Conservation (phyloP, 2,329 filamentous ascomycete species). For the Claviceps africana region DNA sequence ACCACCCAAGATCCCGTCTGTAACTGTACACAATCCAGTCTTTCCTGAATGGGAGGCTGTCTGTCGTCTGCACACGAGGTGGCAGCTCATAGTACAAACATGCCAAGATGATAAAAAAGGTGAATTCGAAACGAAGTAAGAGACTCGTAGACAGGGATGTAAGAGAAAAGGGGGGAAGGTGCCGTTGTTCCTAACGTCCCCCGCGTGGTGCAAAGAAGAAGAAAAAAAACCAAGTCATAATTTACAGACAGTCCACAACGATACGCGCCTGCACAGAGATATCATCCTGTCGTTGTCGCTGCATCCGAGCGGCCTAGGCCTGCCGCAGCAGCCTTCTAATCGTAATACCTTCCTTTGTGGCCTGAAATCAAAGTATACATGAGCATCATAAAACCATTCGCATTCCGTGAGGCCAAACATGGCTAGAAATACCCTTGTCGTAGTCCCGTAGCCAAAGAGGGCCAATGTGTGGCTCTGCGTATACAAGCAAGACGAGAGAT, state of each 20-base stretch:
- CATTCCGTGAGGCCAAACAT: not conserved
- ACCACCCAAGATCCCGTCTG: not conserved
- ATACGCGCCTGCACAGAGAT: not conserved
- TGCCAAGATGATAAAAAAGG: not conserved
- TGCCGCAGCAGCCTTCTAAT: not conserved
- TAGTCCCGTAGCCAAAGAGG: not conserved
- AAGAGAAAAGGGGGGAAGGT: not conserved
- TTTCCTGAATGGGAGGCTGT: not conserved
- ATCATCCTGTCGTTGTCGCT: not conserved
- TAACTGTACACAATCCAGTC: not conserved
- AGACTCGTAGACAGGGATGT: not conserved
- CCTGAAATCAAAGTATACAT: not conserved
- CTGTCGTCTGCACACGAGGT: not conserved
- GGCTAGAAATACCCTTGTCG: not conserved
- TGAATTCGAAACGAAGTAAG: not conserved
- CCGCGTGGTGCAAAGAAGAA: not conserved
- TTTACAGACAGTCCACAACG: not conserved
- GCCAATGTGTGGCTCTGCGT: not conserved
- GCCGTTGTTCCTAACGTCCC: not conserved
- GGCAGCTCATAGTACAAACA: slow-evolving; percentile 4
- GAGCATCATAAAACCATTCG: not conserved
- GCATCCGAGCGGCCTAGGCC: not conserved
- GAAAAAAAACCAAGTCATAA: not conserved
- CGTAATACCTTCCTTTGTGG: not conserved
- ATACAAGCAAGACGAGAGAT: not conserved